phyloP scores from a whole-genome alignment of 306 rosid genomes.

The Glycyrrhiza uralensis region DNA sequence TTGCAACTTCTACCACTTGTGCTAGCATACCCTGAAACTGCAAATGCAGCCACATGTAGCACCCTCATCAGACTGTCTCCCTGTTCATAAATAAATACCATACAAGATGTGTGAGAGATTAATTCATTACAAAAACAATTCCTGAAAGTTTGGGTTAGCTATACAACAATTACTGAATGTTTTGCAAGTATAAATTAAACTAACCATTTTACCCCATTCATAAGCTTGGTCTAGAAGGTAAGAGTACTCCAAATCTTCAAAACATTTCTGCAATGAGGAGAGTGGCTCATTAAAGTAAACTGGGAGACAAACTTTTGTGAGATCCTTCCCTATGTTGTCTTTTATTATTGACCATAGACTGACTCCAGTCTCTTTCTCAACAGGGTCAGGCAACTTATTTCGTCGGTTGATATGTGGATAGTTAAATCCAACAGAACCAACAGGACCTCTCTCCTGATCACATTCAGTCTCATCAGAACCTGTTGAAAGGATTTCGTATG shows the following conservation, averaged over 20 bases:
- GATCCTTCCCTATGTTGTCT: conserved; percentile 92
- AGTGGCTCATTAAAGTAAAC: conserved; percentile 93
- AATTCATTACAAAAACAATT: neutral
- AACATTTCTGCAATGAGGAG: conserved; percentile 84
- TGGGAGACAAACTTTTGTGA: conserved; percentile 87
- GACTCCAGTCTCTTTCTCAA: conserved; percentile 76
- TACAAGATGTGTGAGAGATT: conserved; percentile 5
- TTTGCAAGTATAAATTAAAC: conserved; percentile 29
- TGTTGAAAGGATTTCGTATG: conserved; percentile 67
- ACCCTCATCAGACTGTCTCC: conserved; percentile 79
- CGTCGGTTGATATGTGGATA: conserved; percentile 63
- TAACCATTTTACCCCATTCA: conserved; percentile 85
- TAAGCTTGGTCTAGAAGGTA: conserved; percentile 76
- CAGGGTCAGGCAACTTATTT: conserved; percentile 82
- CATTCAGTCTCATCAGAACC: conserved; percentile 56
- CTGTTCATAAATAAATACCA: conserved; percentile 40
- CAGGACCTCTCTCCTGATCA: too few species aligned
- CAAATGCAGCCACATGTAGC: conserved; percentile 91
- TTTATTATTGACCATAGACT: conserved; percentile 95
- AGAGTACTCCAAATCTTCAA: conserved; percentile 85
- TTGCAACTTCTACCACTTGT: conserved; percentile 86
- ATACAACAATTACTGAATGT: neutral
- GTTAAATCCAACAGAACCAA: conserved; percentile 49
- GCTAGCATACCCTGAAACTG: conserved; percentile 86
- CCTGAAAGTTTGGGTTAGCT: neutral